Base-by-base conservation (phyloP, 106 monocot species). In the Alisma plantagoaquatica region DNA sequence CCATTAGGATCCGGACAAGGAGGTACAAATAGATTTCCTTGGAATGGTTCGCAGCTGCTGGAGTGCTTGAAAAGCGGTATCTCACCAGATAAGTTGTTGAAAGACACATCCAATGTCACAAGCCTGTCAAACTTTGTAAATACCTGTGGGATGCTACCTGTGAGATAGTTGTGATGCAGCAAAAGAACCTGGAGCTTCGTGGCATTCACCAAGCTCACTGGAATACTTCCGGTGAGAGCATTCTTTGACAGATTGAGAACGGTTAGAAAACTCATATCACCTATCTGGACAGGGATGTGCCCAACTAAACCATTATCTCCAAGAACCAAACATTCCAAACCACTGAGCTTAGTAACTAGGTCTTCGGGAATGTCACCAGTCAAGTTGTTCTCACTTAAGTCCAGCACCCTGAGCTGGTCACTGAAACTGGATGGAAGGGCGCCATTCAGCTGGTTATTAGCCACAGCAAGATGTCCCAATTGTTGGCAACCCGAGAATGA, bases 41-140 rank as follows among this genome's bases (percentile, higher is more conserved):
- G 31, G 61, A 73, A 84, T 50, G 63, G 63, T 5, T 68, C 26
- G 32, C 84, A 84, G 16, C 66, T 53, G 31, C 2, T 53, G 16
- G 52, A 49, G 46, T 69, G 51, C 0, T 17, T 15, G 32, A 79
- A 58, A 49, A 55, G 46, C 11, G 84, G 78, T 68, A 84, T 75
- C 21, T 31, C 32, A 0, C 84, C 79, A 19, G 79, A 84, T 14
- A 84, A 75, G 54, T 73, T 84, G 59, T 84, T 84, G 54, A 57
- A 84, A 45, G 84, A 84, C 27, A 84, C 72, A 73, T 84, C 72
- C 2, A 84, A 45, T 6, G 43, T 59, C 3, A 16, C 41, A 25
- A 84, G 75, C 9, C 20, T 65, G 1, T 27, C 6, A 5, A 84
- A 75, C 22, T 22, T 54, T 5, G 66, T 27, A 33, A 84, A 73